phyloP scores from a whole-genome alignment of 306 rosid species.

The Astragalus glycyphyllos region DNA sequence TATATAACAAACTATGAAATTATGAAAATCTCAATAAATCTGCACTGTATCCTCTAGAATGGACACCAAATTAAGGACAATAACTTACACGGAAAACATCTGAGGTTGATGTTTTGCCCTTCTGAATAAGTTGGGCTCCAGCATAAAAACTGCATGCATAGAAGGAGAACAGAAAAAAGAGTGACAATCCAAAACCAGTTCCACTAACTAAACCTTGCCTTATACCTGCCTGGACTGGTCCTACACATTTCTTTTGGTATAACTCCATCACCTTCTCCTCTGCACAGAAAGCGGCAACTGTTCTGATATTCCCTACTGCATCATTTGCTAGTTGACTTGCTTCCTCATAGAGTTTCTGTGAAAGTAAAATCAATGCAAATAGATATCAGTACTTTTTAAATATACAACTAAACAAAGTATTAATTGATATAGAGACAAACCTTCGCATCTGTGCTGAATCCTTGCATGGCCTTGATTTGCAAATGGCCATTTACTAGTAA shows the following conservation, averaged over 20 bases:
- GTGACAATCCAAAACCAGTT: slow-evolving; percentile 60
- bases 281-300: slow-evolving; percentile 86
- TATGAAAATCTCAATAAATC: background rate
- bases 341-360: slow-evolving; percentile 76
- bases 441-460: slow-evolving; percentile 72
- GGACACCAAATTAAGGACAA: slow-evolving; percentile 5
- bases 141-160: slow-evolving; percentile 65
- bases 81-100: slow-evolving; percentile 66
- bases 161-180: slow-evolving; percentile 53
- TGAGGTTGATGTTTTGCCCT: slow-evolving; percentile 55
- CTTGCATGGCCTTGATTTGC: slow-evolving; percentile 64
- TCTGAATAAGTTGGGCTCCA: slow-evolving; percentile 62
- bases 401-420: background rate
- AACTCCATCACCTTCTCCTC: slow-evolving; percentile 79
- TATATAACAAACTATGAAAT: background rate
- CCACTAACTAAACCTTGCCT: slow-evolving; percentile 69
- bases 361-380: slow-evolving; percentile 10
- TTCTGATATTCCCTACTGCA: slow-evolving; percentile 82
- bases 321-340: slow-evolving; percentile 85
- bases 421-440: slow-evolving; percentile 42
- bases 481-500: slow-evolving; percentile 55
- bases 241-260: slow-evolving; percentile 70
- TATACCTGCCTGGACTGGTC: slow-evolving; percentile 62
- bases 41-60: background rate
- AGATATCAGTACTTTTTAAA: background rate